Base-by-base conservation (phyloP, 2,329 filamentous ascomycete species). In the Metarhizium robertsii region DNA sequence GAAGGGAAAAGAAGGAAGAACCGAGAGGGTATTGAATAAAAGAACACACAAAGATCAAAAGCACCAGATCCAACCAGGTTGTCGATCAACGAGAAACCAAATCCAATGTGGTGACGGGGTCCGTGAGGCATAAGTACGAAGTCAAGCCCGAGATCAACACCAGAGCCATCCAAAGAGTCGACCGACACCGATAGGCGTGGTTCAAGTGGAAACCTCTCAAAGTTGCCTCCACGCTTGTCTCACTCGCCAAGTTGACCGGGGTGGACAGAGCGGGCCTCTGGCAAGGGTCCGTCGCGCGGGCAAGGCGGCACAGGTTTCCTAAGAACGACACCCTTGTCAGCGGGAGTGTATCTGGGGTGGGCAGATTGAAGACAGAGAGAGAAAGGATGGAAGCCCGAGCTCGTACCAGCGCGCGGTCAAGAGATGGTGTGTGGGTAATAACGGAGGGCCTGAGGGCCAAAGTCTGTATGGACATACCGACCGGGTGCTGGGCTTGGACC, bases 61-160 rank as follows among this genome's bases (percentile, higher is more conserved):
- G 61, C 64, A 67, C 68, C 68, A 68, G 69, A 71, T 71, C 71
- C 68, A 67, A 75, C 72, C 62, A 70, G 68, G 73, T 70, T 77
- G 74, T 72, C 73, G 73, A 77, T 78, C 74, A 72, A 74, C 70
- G 52, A 34, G 52, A 72, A 68, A 68, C 45, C 66, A 65, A 70
- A 66, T 63, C 66, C 70, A 66, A 61, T 61, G 68, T 69, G 64
- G 65, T 67, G 73, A 73, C 66, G 73, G 75, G 75, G 74, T 68
- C 62, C 65, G 61, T 69, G 65, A 68, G 65, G 68, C 67, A 79
- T 79, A 79, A 76, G 77, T 79, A 77, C 61, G 60, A 65, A 68
- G 66, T 64, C 67, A 64, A 71, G 64, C 66, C 69, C 67, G 64
- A 67, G 70, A 70, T 73, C 69, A 73, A 72, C 59, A 60, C 52